A percentile compares a stretch with the other conserved stretches of the same genome.
phyloP scores from a whole-genome alignment of 176 grass and related monocot species.

The Luzula sylvatica region DNA sequence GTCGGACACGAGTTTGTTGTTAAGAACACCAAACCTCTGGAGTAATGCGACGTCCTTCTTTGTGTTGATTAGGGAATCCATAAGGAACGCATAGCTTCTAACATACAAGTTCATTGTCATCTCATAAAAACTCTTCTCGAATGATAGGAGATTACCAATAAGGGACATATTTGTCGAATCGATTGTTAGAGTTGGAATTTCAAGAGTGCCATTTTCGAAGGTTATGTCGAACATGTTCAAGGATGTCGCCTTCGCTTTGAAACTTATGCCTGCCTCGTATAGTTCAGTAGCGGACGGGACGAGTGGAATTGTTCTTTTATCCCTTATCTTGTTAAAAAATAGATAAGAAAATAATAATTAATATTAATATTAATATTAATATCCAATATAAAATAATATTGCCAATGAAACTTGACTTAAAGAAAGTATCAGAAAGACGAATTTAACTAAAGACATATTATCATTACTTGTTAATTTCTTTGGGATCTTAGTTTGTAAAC shows the following conservation, averaged over 20 bases:
- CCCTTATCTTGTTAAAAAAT: no score
- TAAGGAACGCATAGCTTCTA: constrained; percentile 9
- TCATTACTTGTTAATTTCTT: no score
- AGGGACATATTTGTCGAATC: background rate
- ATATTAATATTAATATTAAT: no score
- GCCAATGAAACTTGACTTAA: no score
- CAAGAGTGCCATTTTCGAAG: background rate
- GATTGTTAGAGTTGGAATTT: constrained; percentile 4
- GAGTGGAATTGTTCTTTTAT: no score
- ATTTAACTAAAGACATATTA: no score
- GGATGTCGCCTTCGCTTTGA: constrained; percentile 9
- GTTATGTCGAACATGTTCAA: constrained; percentile 5
- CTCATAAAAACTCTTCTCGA: no score
- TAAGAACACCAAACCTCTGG: constrained; percentile 4
- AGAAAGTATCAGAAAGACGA: no score
- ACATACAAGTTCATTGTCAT: no score
- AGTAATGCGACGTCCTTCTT: constrained; percentile 11
- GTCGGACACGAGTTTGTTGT: constrained; percentile 7
- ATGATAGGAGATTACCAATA: background rate
- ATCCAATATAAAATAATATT: no score
- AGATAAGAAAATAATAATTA: no score
- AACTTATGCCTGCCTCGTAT: constrained; percentile 12
- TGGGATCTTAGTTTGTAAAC: no score
- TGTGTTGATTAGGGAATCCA: constrained; percentile 2
- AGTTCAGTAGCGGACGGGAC: constrained; percentile 13